Conservation (phyloP, 306 rosid genomes). For the Trifolium repens region DNA sequence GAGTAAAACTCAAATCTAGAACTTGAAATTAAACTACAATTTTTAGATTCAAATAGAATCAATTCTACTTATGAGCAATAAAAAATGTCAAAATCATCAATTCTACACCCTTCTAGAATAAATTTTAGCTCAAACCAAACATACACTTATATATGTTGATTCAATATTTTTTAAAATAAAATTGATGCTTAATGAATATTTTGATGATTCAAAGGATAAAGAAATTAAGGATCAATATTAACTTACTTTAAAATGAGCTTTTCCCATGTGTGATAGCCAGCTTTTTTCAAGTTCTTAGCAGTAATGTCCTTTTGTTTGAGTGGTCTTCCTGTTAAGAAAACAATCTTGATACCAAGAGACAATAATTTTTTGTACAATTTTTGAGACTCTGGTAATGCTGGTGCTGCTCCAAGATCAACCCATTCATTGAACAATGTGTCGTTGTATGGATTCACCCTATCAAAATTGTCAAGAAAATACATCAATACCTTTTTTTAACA, state of each 20-base stretch:
- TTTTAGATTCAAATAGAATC: too few relatives aligned
- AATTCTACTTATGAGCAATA: too few relatives aligned
- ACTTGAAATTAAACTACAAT: too few relatives aligned
- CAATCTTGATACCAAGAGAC: slow-evolving; percentile 52
- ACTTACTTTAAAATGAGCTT: slow-evolving; percentile 58
- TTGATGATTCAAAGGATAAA: too few relatives aligned
- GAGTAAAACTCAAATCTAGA: too few relatives aligned
- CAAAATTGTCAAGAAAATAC: neutral
- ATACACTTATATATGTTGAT: too few relatives aligned
- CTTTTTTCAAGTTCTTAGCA: slow-evolving; percentile 42
- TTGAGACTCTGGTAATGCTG: slow-evolving; percentile 58
- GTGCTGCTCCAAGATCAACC: slow-evolving; percentile 47
- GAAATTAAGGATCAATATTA: too few relatives aligned
- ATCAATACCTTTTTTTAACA: neutral
- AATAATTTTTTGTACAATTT: slow-evolving; percentile 50
- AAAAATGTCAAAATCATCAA: too few relatives aligned
- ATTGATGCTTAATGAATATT: too few relatives aligned
- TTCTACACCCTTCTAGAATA: too few relatives aligned
- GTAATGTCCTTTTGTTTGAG: slow-evolving; percentile 27
- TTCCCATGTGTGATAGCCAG: slow-evolving; percentile 53
- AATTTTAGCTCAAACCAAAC: too few relatives aligned
- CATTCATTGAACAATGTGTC: slow-evolving; percentile 36
- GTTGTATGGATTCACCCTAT: slow-evolving; percentile 48
- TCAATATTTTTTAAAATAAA: too few relatives aligned
- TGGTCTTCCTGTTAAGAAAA: slow-evolving; percentile 56